Percentiles rank a stretch among this genome's conserved stretches.
These are phyloP conservation scores for Mycena latifolia DNA, from an alignment of 768 basidiomycete genomes.

Conservation along the genomic window DNA sequence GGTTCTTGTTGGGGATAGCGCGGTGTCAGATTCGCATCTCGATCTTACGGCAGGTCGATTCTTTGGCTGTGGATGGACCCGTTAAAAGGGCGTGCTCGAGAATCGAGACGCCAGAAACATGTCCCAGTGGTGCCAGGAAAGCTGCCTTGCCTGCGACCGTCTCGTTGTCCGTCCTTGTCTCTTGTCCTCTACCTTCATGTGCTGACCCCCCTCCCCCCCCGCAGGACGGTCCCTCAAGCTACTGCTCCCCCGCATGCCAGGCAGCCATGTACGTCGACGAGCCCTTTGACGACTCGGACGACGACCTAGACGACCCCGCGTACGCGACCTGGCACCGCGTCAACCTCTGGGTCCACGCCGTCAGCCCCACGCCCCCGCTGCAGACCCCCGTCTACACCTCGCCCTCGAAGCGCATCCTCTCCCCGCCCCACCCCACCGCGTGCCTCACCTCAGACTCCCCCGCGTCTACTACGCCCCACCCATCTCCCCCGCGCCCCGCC, in stretches of 20 bases:
- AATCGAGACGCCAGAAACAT: constrained; percentile 14
- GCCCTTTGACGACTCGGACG: constrained; percentile 40
- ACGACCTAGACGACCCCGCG: constrained; percentile 29
- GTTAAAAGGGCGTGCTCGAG: not conserved
- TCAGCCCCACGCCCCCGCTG: constrained; percentile 14
- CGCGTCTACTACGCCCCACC: constrained; percentile 25
- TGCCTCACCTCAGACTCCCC: constrained; percentile 43
- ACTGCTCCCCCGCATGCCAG: constrained; percentile 65
- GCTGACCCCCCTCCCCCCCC: too few species aligned
- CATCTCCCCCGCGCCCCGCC: constrained; percentile 37
- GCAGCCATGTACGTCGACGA: constrained; percentile 25
- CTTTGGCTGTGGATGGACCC: too few species aligned
- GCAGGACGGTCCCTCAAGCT: constrained; percentile 51
- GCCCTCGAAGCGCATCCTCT: constrained; percentile 54
- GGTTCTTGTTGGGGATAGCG: too few species aligned
- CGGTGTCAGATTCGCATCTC: too few species aligned
- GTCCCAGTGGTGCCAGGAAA: constrained; percentile 51
- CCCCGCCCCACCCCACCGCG: constrained; percentile 53
- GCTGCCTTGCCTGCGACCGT: constrained; percentile 77
- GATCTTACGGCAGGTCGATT: too few species aligned
- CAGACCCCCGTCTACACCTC: constrained; percentile 10
- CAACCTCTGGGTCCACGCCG: constrained; percentile 53
- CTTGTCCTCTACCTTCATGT: too few species aligned
- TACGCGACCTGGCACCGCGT: constrained; percentile 23
- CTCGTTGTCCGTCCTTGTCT: constrained; percentile 52